Evolutionary conservation across 352 stramenopile species (phyloP), one percentile per base, ranked within the genome.

Genomic region (Phytophthora rubi): DNA sequence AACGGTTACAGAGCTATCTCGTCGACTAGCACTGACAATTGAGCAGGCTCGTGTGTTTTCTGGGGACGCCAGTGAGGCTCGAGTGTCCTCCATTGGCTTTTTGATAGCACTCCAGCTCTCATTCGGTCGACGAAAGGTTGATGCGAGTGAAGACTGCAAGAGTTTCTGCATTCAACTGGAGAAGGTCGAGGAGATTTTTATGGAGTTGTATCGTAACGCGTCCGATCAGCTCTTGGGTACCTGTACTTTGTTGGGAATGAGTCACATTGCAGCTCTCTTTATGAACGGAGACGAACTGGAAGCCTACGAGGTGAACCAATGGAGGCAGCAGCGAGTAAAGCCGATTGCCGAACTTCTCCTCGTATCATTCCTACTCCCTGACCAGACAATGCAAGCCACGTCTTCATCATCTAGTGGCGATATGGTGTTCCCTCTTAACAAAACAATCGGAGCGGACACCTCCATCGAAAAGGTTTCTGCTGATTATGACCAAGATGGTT

Each of bases 1-100:
- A 35, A 67, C 55, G 9, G 57, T 81, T 9, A 63, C 69, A 18
- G 60, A 74, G 32, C 16, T 83, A 45, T 70, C 32, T 15, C 61
- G 52, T 45, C 56, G 49, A 57, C 54, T 86, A 16, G 56, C 69
- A 2, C 63, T 77, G 26, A 68, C 76, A 13, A 76, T 82, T 32
- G 76, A 86, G 53, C 68, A 83, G 16, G 45, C 37, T 55, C 79
- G 75, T 37, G 81, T 88, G 23, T 86, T 85, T 48, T 65, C 65
- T 21, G 21, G 30, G 8, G 51, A 71, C 21, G 49, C 70, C 3
- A 56, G 61, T 7, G 57, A 77, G 52, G 49, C 47, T 57, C 58
- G 66, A 6, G 44, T 59, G 21, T 68, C 59, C 9, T 68, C 62
- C 6, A 51, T 83, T 26, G 65, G 63, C 30, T 54, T 67, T n/a